Evolutionary conservation across 2,329 filamentous ascomycete genomes (phyloP), one percentile per base, ranked within the genome.

Genomic region (Claviceps sp.): DNA sequence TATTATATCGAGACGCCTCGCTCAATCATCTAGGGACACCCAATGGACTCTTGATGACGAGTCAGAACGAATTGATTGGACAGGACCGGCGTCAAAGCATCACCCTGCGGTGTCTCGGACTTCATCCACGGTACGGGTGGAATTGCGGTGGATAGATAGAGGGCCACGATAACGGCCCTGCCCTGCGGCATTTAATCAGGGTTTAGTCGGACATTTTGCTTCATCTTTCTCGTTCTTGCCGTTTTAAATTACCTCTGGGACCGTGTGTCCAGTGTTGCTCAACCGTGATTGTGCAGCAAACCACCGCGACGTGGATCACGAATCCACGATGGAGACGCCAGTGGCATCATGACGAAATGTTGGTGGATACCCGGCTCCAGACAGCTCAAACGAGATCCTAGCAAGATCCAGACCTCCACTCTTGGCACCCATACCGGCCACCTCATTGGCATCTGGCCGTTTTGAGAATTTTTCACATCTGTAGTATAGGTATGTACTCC

Each of bases 161-260:
- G 30, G 44, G 46, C 55, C 44, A 52, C 56, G 59, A 63, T 62
- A 60, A 62, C 57, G 52, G 54, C 52, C 45, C 54, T 63, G 54
- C 52, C 45, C 54, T 63, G 62, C 60, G 62, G 58, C 56, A 65
- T 65, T 64, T 61, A 60, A 57, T 57, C 59, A 50, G 41, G 51
- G 54, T 34, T 54, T n/a, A 58, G 61, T 57, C 63, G 41, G 36
- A 30, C 24, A 49, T 4, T 22, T 34, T 52, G 22, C 24, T 44
- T 22, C 8, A n/a, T 43, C 24, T 50, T 20, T 30, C 13, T 46
- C 42, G 22, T 43, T 42, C 14, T 40, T 42, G 20, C 58, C 60
- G 41, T 59, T 30, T 34, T 4, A 34, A 34, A 34, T 34, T 11
- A 34, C 30, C 30, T 61, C 58, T 53, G 43, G 59, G 60, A 57